Percentiles rank a stretch among this genome's conserved stretches.
These are phyloP conservation scores for Coprinopsis sp. DNA, from an alignment of 768 basidiomycete genomes.

Conservation along the genomic window DNA sequence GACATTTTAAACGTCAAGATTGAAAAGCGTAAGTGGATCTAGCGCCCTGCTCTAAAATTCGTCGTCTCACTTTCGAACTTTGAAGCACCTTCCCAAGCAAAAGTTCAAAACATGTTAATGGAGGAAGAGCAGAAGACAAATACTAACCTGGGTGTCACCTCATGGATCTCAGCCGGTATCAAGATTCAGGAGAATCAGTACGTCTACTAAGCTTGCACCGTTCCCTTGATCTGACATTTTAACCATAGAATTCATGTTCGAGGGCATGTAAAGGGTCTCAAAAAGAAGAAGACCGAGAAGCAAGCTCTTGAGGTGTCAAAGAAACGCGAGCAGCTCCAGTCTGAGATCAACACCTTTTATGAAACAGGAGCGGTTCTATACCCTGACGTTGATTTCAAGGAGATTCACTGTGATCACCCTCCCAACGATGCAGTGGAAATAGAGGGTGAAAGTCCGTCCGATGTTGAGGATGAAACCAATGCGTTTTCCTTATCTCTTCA, in stretches of 20 bases:
- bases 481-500: too few species aligned
- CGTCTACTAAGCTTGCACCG: background rate
- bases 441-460: too few species aligned
- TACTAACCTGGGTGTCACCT: background rate
- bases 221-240: background rate
- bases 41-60: background rate
- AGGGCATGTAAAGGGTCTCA: background rate
- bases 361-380: too few species aligned
- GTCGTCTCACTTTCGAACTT: too few species aligned
- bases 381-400: too few species aligned
- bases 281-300: too few species aligned
- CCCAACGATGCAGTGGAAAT: too few species aligned
- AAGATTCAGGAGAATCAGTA: constrained; percentile 5
- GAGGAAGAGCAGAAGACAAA: background rate
- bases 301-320: too few species aligned
- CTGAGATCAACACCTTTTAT: too few species aligned
- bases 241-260: background rate
- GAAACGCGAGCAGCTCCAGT: too few species aligned
- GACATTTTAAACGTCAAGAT: background rate
- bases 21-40: background rate
- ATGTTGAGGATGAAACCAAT: too few species aligned
- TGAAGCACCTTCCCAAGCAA: background rate
- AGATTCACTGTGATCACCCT: too few species aligned
- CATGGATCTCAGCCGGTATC: constrained; percentile 2
- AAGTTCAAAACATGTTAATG: background rate